These are phyloP conservation scores for Microascus cirrosus DNA, from an alignment of 2,329 filamentous ascomycete species.

Conservation along the genomic window DNA sequence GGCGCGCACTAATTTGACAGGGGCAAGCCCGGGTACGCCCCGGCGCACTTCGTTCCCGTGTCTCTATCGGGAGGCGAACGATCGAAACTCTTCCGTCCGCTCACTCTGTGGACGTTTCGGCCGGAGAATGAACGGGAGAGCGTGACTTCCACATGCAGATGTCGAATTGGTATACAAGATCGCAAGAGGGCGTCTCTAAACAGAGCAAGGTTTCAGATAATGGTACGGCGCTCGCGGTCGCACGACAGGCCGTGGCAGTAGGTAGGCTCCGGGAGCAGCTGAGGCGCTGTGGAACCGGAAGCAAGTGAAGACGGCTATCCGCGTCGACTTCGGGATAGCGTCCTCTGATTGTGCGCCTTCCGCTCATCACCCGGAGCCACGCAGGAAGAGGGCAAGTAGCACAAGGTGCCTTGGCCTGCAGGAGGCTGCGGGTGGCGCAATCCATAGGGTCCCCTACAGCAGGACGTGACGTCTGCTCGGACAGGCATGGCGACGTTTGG, in stretches of 20 bases:
- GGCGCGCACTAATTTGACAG: background rate
- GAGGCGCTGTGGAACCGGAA: background rate
- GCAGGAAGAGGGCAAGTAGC: background rate
- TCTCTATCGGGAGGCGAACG: background rate
- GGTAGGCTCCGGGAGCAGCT: background rate
- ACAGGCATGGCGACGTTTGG: background rate
- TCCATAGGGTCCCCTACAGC: background rate
- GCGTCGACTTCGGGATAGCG: constrained; percentile 3
- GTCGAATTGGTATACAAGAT: background rate
- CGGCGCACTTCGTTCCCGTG: background rate
- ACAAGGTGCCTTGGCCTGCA: background rate
- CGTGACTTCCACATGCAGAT: background rate
- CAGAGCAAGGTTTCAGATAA: constrained; percentile 1
- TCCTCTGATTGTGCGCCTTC: background rate
- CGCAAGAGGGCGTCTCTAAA: background rate
- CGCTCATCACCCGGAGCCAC: background rate
- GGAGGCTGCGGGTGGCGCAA: background rate
- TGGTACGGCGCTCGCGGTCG: background rate
- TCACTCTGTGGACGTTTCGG: background rate
- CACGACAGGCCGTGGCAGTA: background rate
- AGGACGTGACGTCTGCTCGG: background rate
- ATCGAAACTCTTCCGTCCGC: background rate
- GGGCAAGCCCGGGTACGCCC: background rate
- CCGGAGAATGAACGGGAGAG: background rate
- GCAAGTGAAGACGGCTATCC: background rate